These are phyloP conservation scores for Onygena corvina DNA, from an alignment of 2,329 filamentous ascomycete species.

Conservation along the genomic window DNA sequence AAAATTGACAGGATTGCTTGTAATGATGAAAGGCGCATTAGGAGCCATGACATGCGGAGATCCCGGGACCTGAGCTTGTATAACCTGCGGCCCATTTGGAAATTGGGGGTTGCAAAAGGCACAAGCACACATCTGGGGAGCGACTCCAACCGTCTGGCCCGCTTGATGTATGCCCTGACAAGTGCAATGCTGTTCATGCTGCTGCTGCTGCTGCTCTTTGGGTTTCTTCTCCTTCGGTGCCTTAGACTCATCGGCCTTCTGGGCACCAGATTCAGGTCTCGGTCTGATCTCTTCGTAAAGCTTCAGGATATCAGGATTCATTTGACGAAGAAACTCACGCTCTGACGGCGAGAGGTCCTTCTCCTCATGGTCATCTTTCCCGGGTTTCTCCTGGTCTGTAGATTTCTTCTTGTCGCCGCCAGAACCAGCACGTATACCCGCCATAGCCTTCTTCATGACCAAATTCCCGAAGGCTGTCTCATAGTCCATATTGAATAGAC, in stretches of 20 bases:
- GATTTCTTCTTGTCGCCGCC: constrained; percentile 9
- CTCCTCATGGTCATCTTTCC: background rate
- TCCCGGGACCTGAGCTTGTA: background rate
- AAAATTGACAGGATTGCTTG: background rate
- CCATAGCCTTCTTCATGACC: constrained; percentile 9
- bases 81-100: background rate
- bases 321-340: background rate
- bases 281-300: constrained; percentile 4
- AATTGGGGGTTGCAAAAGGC: background rate
- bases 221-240: constrained; percentile 25
- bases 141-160: background rate
- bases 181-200: background rate
- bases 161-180: background rate
- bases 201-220: no score
- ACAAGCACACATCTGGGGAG: background rate
- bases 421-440: constrained; percentile 1
- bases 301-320: background rate
- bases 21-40: background rate
- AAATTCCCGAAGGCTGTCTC: constrained; percentile 5
- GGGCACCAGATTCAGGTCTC: background rate
- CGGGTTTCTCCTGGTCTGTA: constrained; percentile 8
- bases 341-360: background rate
- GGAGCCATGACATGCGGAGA: background rate
- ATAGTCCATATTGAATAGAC: constrained; percentile 11
- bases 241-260: background rate